A percentile compares a stretch with the other conserved stretches of the same genome.
These are phyloP conservation scores for Fusarium sp. DNA, from an alignment of 2,329 filamentous ascomycete species.

Conservation along the genomic window DNA sequence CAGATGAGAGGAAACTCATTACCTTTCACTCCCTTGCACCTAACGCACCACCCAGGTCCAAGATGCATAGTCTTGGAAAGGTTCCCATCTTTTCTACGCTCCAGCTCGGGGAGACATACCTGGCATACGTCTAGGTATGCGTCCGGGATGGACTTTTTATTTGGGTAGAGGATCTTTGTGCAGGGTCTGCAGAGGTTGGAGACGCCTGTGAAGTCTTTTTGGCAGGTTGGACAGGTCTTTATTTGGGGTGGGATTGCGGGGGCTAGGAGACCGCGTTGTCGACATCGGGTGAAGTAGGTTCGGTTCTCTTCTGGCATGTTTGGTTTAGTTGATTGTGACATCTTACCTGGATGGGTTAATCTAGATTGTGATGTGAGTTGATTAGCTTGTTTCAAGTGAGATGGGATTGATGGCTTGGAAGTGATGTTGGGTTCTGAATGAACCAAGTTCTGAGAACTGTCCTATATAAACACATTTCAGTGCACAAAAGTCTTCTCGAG, in stretches of 20 bases:
- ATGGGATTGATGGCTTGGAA: background rate
- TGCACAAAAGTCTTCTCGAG: background rate
- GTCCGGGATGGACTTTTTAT: background rate
- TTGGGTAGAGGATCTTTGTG: background rate
- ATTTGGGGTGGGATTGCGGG: slow-evolving; percentile 8
- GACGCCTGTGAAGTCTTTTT: background rate
- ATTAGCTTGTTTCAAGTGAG: background rate
- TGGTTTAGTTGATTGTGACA: background rate
- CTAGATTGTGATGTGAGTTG: background rate
- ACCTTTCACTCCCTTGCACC: slow-evolving; percentile 2
- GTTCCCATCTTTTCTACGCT: background rate
- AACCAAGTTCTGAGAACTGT: background rate
- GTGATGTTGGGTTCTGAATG: background rate
- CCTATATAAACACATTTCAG: background rate
- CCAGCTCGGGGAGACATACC: background rate
- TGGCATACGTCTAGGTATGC: slow-evolving; percentile 12
- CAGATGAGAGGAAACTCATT: slow-evolving; percentile 20
- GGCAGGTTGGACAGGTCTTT: slow-evolving; percentile 20
- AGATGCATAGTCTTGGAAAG: slow-evolving; percentile 28
- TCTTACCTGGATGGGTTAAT: slow-evolving; percentile 8
- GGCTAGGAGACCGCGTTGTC: slow-evolving; percentile 17
- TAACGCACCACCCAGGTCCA: slow-evolving; percentile 32
- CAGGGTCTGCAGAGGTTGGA: slow-evolving; percentile 18
- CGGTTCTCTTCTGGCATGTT: background rate
- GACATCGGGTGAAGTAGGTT: slow-evolving; percentile 10